Evolutionary conservation across 2,329 filamentous ascomycete genomes (phyloP), one percentile per base, ranked within the genome.

Genomic region (Phialophora macrospora): DNA sequence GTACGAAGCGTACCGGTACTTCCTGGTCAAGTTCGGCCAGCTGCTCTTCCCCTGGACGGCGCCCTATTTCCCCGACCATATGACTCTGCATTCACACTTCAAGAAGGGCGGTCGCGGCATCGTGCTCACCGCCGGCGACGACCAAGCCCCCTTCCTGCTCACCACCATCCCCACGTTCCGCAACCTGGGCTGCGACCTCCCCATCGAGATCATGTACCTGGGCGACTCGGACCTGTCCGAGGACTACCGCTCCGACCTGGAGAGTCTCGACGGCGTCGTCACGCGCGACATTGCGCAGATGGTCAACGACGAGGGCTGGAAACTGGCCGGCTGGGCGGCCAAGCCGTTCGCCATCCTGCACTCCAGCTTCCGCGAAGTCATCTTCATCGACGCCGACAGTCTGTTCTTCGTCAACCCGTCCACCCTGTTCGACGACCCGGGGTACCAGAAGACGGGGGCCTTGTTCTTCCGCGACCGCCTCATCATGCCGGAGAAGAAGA

Each of bases 291-390:
- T 82, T 49, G 75, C 75, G 12, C 75, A 75, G 28, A 82, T 82
- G 79, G 76, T 82, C 8, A 75, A 78, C 44, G 79, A 81, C 44
- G 72, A 74, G 24, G 80, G 80, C 22, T 83, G 80, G 80, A 75
- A 74, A 38, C 70, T 82, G 46, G 76, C 74, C 9, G 80, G 80
- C 4, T 82, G 80, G 80, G 80, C 80, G 0, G 78, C 77, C 24
- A 83, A 83, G 67, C 80, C 81, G 0, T 82, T 80, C 54, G 80
- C 80, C 0, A 80, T 81, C 28, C 72, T 83, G 4, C 70, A 81
- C 64, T 81, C 80, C 1, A 80, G 78, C 32, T 83, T 82, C 72
- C 78, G 79, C 4, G 80, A 83, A 69, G 77, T 77, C 60, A 79
- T 82, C 48, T 80, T 83, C 66, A 80, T 83, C 65, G 80, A 82